Conservation (phyloP, 768 basidiomycete genomes). For the Pleurotus platypus region DNA sequence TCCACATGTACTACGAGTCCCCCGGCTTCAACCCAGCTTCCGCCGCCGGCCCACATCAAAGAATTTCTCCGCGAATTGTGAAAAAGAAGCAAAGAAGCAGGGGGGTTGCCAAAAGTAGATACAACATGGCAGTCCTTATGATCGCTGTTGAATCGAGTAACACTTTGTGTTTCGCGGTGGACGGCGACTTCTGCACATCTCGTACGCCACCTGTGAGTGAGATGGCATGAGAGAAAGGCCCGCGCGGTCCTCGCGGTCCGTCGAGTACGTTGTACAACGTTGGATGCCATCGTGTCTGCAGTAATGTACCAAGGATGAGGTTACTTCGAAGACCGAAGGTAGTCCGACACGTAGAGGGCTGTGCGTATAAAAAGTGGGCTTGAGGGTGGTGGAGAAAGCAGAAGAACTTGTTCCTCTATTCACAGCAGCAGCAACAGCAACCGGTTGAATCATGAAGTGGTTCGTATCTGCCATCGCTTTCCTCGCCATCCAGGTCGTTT, state of each 20-base stretch:
- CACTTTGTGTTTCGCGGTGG: not conserved
- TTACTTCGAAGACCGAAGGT: constrained; percentile 1
- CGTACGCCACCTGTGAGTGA: not conserved
- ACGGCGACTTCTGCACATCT: not conserved
- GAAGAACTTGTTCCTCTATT: constrained; percentile 1
- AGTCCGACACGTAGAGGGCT: not conserved
- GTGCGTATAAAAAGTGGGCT: not conserved
- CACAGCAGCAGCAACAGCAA: constrained; percentile 2
- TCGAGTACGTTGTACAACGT: not conserved
- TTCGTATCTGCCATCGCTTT: constrained; percentile 27
- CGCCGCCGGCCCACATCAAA: no score
- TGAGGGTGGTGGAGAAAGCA: not conserved
- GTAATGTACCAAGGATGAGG: not conserved
- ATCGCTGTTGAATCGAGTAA: not conserved
- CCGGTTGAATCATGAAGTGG: constrained; percentile 27
- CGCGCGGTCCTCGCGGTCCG: constrained; percentile 6
- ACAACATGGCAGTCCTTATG: not conserved
- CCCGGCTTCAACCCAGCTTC: no score
- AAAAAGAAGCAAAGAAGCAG: no score
- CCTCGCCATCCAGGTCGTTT: constrained; percentile 24
- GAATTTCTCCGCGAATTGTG: no score
- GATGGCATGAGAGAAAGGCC: not conserved
- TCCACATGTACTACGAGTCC: no score
- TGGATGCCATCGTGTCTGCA: not conserved
- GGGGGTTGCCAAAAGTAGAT: not conserved